phyloP scores from a whole-genome alignment of 2,329 filamentous ascomycete species.

The Trichophyton schoenleinii region DNA sequence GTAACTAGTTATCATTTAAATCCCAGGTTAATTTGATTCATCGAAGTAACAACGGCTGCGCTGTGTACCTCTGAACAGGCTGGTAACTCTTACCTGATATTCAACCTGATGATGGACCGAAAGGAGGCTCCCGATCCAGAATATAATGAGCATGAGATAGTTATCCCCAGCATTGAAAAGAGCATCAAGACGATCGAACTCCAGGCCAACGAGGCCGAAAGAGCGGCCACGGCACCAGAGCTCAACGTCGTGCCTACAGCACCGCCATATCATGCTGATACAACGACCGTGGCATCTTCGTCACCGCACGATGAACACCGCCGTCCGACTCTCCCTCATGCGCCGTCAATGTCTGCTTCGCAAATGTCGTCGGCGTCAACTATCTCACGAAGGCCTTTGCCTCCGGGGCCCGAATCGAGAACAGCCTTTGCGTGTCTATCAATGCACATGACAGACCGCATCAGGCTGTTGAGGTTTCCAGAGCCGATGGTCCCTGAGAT shows the following conservation, averaged over 20 bases:
- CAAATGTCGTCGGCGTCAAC: background rate
- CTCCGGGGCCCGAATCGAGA: background rate
- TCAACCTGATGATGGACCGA: background rate
- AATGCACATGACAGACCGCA: constrained; percentile 20
- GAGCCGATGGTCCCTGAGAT: constrained; percentile 14
- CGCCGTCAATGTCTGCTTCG: background rate
- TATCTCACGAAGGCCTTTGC: background rate
- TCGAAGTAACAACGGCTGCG: too few species aligned
- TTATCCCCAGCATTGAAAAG: background rate
- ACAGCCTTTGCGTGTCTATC: constrained; percentile 21
- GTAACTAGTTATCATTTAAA: background rate
- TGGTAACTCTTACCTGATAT: background rate
- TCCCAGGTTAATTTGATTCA: too few species aligned
- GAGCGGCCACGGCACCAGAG: background rate
- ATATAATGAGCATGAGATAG: background rate
- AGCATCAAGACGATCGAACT: background rate
- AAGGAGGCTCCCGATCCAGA: background rate
- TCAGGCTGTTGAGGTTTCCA: constrained; percentile 29
- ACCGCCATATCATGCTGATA: background rate
- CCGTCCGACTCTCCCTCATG: background rate
- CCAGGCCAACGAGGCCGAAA: background rate
- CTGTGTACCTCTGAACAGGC: background rate
- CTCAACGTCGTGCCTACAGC: too few species aligned
- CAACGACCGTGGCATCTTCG: background rate
- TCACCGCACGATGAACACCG: background rate